Percentiles rank a stretch among this genome's conserved stretches.
phyloP scores from a whole-genome alignment of 2,329 filamentous ascomycete species.

The Lojkania enalia region DNA sequence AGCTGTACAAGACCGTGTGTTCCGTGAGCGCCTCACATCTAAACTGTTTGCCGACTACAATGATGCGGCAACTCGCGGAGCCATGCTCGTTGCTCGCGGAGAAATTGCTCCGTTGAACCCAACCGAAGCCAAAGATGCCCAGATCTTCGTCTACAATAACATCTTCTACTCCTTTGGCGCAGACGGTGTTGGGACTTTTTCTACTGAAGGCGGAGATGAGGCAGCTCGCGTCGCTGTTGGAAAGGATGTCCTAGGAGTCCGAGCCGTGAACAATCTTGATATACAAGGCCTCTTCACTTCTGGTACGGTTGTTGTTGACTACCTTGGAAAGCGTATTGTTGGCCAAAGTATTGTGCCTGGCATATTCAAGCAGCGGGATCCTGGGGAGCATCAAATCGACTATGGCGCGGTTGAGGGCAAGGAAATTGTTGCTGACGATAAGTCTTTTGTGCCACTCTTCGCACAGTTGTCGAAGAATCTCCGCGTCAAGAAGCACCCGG shows the following conservation, averaged over 20 bases:
- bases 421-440: slow-evolving; percentile 88
- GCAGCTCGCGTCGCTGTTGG: slow-evolving; percentile 93
- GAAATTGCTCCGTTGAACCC: slow-evolving; percentile 94
- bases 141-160: slow-evolving; percentile 99
- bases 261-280: slow-evolving; percentile 94
- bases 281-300: slow-evolving; percentile 93
- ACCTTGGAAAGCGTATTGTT: slow-evolving; percentile 94
- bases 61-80: slow-evolving; percentile 88
- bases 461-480: slow-evolving; percentile 88
- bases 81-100: slow-evolving; percentile 86
- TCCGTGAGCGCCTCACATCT: slow-evolving; percentile 88
- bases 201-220: slow-evolving; percentile 93
- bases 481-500: slow-evolving; percentile 89
- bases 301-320: slow-evolving; percentile 94
- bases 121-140: slow-evolving; percentile 86
- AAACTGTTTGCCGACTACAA: slow-evolving; percentile 98
- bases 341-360: slow-evolving; percentile 97
- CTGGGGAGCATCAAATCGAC: slow-evolving; percentile 97
- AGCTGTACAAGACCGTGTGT: slow-evolving; percentile 91
- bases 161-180: slow-evolving; percentile 99
- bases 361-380: slow-evolving; percentile 98
- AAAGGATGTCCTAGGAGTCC: slow-evolving; percentile 93
- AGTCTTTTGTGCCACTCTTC: slow-evolving; percentile 81
- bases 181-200: slow-evolving; percentile 96
- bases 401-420: slow-evolving; percentile 98